Base-by-base conservation (phyloP, 2,329 filamentous ascomycete genomes). In the Graphium sp. region DNA sequence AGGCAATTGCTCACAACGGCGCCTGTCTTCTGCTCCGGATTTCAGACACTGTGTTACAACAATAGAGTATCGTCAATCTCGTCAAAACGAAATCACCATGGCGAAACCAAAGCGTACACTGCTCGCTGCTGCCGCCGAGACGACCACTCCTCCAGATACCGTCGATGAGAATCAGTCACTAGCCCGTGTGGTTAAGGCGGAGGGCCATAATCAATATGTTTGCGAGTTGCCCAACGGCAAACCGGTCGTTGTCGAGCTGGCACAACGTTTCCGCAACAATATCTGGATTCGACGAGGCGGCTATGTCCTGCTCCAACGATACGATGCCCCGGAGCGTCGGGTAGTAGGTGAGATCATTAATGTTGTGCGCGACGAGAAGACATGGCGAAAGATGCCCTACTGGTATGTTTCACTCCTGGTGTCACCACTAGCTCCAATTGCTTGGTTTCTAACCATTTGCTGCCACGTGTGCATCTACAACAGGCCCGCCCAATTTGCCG, bases 211-310 rank as follows among this genome's bases (percentile, higher is more conserved):
- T 50, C 62, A 92, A 23, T 95, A 92, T 60, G 67, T 68, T 24
- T 82, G 87, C 45, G 64, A 75, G 45, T 58, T 85, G 18, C 73
- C 85, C 15, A 62, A 63, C 40, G 65, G 67, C 33, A 66, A 72
- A 42, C 55, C 63, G 6, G 52, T 87, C 22, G 57, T 91, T 12
- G 75, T 84, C 14, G 84, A 94, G 58, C 69, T 98, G 13, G 77
- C 81, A 7, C 60, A 82, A 16, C 73, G 74, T 22, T 94, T 95
- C 48, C 79, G 87, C 35, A 89, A 82, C 38, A 89, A 82, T 3
- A 82, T 95, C 37, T 95, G 83, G 81, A 79, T 95, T 49, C 85
- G 80, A 52, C 74, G 83, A 12, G 80, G 84, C 18, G 82, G 83
- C 1, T 95, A 76, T 49, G 84, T 94, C 18, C 55, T 95, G 8